A percentile compares a stretch with the other conserved stretches of the same genome.
phyloP scores from a whole-genome alignment of 1,139 yeast genomes.

The Yamadazyma dendronema region DNA sequence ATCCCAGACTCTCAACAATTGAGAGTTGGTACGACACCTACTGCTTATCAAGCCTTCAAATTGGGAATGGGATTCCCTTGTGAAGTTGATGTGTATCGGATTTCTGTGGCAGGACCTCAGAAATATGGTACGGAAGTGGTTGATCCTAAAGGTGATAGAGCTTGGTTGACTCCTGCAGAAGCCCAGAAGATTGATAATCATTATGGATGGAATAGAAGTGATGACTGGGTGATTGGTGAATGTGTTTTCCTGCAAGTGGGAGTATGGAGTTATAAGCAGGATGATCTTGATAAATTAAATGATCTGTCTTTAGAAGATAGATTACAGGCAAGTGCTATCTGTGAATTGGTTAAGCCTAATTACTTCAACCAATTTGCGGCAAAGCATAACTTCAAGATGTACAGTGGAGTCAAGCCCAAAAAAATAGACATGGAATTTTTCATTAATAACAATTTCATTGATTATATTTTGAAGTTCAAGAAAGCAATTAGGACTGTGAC shows the following conservation, averaged over 20 bases:
- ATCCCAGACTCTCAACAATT: conserved; percentile 57
- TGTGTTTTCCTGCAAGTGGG: conserved; percentile 81
- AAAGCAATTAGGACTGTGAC: conserved; percentile 44
- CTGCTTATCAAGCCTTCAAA: conserved; percentile 55
- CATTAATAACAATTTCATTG: conserved; percentile 59
- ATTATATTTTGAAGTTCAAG: conserved; percentile 53
- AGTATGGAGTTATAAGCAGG: conserved; percentile 58
- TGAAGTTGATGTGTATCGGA: conserved; percentile 63
- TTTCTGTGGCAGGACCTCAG: conserved; percentile 72
- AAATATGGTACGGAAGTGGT: conserved; percentile 53
- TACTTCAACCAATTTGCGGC: conserved; percentile 30
- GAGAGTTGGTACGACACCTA: conserved; percentile 67
- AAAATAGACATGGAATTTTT: conserved; percentile 56
- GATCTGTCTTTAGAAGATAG: conserved; percentile 23
- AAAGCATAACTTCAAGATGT: conserved; percentile 19
- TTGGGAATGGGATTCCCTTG: conserved; percentile 73
- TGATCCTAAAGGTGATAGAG: conserved; percentile 65
- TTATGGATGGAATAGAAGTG: conserved; percentile 68
- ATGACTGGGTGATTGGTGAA: conserved; percentile 65
- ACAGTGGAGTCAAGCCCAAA: conserved; percentile 24
- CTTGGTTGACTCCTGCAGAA: conserved; percentile 60
- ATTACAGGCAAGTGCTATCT: conserved; percentile 30
- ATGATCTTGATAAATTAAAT: conserved; percentile 22
- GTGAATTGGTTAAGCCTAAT: conserved; percentile 30
- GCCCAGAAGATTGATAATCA: conserved; percentile 46